These are phyloP conservation scores for Irpex rosettiformis DNA, from an alignment of 1,284 basidiomycete species.

Conservation along the genomic window DNA sequence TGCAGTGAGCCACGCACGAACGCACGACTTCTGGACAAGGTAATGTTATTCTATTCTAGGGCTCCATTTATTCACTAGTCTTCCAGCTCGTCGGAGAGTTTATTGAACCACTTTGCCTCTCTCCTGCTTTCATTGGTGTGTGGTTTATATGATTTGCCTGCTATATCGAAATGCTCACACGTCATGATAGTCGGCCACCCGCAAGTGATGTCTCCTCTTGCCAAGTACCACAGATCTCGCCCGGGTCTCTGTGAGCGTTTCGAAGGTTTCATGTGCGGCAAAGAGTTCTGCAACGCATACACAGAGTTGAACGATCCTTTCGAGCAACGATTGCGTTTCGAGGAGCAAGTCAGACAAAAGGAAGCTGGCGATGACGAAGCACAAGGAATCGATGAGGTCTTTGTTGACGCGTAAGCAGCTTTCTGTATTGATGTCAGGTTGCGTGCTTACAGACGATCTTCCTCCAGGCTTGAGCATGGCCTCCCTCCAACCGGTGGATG, in stretches of 20 bases:
- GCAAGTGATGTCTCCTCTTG: slow-evolving; percentile 98
- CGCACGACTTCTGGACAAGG: slow-evolving; percentile 95
- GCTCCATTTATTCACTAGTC: slow-evolving; percentile 7
- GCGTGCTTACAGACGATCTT: slow-evolving; percentile 8
- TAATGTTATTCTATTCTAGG: slow-evolving; percentile 26
- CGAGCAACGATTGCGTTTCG: slow-evolving; percentile 94
- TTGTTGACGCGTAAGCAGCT: slow-evolving; percentile 78
- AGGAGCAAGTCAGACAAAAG: slow-evolving; percentile 95
- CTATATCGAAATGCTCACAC: slow-evolving; percentile 4
- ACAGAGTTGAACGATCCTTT: slow-evolving; percentile 99
- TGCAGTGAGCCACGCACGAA: slow-evolving; percentile 96
- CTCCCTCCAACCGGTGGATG: slow-evolving; percentile 97
- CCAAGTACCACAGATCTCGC: slow-evolving; percentile 92
- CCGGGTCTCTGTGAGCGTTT: slow-evolving; percentile 97
- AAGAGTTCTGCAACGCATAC: slow-evolving; percentile 98
- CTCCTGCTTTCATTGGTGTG: slow-evolving; percentile 91
- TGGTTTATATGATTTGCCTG: slow-evolving; percentile 5
- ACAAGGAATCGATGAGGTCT: slow-evolving; percentile 94
- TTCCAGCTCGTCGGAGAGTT: slow-evolving; percentile 90
- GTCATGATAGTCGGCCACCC: slow-evolving; percentile 81
- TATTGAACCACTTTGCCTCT: slow-evolving; percentile 96
- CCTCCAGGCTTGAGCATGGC: slow-evolving; percentile 86
- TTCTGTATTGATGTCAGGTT: slow-evolving; percentile 2
- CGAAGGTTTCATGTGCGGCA: slow-evolving; percentile 97
- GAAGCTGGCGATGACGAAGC: slow-evolving; percentile 97